Evolutionary conservation across 1,284 basidiomycete genomes (phyloP).

Genomic region (Cerioporus squamosus): DNA sequence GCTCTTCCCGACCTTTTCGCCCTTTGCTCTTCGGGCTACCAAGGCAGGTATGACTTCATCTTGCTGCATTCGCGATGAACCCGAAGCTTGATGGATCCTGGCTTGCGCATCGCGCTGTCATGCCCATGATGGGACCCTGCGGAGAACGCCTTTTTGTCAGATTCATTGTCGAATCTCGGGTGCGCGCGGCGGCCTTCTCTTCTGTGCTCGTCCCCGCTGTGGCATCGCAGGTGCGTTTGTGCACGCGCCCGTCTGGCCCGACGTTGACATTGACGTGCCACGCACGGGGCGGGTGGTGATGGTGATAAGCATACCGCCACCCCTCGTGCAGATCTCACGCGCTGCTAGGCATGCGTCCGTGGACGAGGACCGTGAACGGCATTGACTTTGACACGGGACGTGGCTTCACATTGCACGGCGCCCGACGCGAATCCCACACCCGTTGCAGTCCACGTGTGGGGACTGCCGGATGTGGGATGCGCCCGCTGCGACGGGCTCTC

Average conservation of each 20-base stretch:
- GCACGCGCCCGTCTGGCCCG: no score
- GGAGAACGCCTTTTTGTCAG: not conserved
- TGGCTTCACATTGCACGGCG: slow-evolving; percentile 10
- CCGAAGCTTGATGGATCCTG: not conserved
- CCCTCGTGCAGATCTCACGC: slow-evolving; percentile 10
- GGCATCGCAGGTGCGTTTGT: not conserved
- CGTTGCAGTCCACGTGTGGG: slow-evolving; percentile 4
- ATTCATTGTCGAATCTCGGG: not conserved
- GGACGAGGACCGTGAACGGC: not conserved
- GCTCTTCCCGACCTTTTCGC: not conserved
- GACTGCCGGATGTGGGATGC: slow-evolving; percentile 15
- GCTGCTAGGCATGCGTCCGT: slow-evolving; percentile 4
- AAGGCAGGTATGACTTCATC: not conserved
- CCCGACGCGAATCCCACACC: slow-evolving; percentile 18
- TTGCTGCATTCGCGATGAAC: not conserved
- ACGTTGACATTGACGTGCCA: no score
- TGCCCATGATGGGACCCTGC: not conserved
- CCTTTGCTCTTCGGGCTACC: no score
- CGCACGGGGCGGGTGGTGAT: not conserved
- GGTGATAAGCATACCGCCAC: slow-evolving; percentile 4
- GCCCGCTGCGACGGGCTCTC: not conserved
- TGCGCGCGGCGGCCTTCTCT: not conserved
- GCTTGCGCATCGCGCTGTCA: not conserved
- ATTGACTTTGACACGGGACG: slow-evolving; percentile 5
- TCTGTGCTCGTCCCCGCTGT: not conserved